Base-by-base conservation (phyloP, 1,284 basidiomycete genomes). In the Heterobasidion irregulare region DNA sequence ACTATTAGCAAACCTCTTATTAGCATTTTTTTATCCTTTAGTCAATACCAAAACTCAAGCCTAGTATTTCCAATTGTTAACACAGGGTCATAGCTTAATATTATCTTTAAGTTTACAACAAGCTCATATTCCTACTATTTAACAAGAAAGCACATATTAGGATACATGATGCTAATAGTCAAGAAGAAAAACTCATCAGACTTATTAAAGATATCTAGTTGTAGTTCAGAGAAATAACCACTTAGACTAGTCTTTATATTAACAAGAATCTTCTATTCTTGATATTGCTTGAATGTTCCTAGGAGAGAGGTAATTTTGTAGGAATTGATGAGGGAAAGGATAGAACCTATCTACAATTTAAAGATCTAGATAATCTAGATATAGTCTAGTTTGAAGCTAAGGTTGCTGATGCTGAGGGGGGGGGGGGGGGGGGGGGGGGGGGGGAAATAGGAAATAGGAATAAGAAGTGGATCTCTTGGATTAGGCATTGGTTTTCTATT, bases 281-380 rank as follows among this genome's bases (percentile, higher is more conserved):
- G 18, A 35, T 68, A 12, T 49, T 68, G 0, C 57, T 67, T 2
- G 66, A 64, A 49, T 18, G 66, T 2, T 65, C 64, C 2, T 67
- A 65, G 67, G 65, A 67, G 52, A 15, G 57, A 9, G 62, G 57
- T 8, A 66, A 68, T 46, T 43, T 55, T 32, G 65, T 68, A 1
- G 57, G 56, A 2, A 68, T 67, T 38, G 61, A 66, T 44, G 66
- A 68, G 56, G 53, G 60, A 26, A 10, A 33, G 9, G 57, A 63
- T 44, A 64, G 64, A 38, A 67, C 65, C 2, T 68, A 65, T 49
- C 44, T 67, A 38, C 32, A 52, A n/a, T 58, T 55, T 52, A 58
- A 56, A 41, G 53, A 58, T 16, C 32, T 15, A 7, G 8, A 5
- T 34, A n/a, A 51, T 35, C 50, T 10, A 15, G 18, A n/a, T 19